Conservation (phyloP, 495 filamentous ascomycete species). For the Hypoxylon lenormandii region DNA sequence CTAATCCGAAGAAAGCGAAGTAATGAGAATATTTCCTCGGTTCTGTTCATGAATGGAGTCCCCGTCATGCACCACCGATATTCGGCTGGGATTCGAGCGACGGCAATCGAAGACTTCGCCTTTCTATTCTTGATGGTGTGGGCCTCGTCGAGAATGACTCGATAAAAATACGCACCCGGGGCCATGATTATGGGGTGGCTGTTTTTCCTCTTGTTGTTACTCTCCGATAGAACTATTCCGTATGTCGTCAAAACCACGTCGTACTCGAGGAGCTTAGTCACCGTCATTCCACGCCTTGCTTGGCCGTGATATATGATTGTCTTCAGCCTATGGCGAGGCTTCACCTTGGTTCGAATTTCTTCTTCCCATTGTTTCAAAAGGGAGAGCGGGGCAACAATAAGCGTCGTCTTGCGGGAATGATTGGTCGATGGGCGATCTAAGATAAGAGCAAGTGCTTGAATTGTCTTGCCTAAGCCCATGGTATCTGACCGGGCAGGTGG, state of each 20-base stretch:
- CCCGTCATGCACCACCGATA: slow-evolving; percentile 89
- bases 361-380: slow-evolving; percentile 89
- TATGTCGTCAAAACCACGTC: slow-evolving; percentile 94
- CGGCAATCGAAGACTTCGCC: slow-evolving; percentile 74
- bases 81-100: slow-evolving; percentile 69
- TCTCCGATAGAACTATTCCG: slow-evolving; percentile 78
- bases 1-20: slow-evolving; percentile 83
- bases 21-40: slow-evolving; percentile 84
- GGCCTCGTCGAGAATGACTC: slow-evolving; percentile 91
- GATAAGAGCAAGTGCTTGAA: slow-evolving; percentile 87
- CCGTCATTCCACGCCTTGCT: slow-evolving; percentile 58
- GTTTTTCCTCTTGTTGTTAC: slow-evolving; percentile 60
- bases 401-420: slow-evolving; percentile 70
- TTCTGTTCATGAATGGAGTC: slow-evolving; percentile 93
- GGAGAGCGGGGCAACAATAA: slow-evolving; percentile 89
- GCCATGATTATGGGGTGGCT: slow-evolving; percentile 65
- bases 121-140: slow-evolving; percentile 91
- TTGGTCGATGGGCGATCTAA: slow-evolving; percentile 75
- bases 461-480: slow-evolving; percentile 97
- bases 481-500: slow-evolving; percentile 66
- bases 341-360: slow-evolving; percentile 82
- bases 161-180: slow-evolving; percentile 76
- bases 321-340: slow-evolving; percentile 66
- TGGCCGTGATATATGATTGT: slow-evolving; percentile 76
- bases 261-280: slow-evolving; percentile 71